phyloP scores from a whole-genome alignment of 441 rosid species.

The Erysimum cheiri region DNA sequence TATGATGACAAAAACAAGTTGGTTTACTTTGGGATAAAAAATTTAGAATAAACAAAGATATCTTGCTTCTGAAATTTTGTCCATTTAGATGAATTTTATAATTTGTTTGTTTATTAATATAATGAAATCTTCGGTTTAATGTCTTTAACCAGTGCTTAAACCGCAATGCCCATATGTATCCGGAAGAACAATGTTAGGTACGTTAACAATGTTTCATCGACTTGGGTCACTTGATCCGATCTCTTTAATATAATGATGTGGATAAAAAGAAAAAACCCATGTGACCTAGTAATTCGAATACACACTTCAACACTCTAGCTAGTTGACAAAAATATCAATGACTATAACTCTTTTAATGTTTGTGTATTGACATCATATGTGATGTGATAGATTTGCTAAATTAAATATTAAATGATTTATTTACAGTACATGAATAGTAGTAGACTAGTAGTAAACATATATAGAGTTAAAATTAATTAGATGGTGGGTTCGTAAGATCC shows the following conservation, averaged over 20 bases:
- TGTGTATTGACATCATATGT: constrained; percentile 10
- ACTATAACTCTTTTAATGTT: neutral
- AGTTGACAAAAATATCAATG: neutral
- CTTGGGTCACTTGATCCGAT: too few species aligned
- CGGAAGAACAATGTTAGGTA: too few species aligned
- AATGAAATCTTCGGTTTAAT: neutral
- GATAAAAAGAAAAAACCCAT: too few species aligned
- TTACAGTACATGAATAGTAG: neutral
- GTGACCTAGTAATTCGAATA: neutral
- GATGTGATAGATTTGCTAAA: neutral
- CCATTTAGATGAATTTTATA: neutral
- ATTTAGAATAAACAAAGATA: constrained; percentile 3
- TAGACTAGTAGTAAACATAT: too few species aligned
- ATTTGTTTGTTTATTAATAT: too few species aligned
- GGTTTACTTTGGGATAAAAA: neutral
- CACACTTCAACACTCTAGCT: neutral
- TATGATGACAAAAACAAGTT: constrained; percentile 1
- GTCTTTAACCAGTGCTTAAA: neutral
- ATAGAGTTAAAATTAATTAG: constrained; percentile 5
- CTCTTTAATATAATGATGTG: too few species aligned
- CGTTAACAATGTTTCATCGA: too few species aligned
- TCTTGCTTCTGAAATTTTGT: neutral
- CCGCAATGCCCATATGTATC: too few species aligned
- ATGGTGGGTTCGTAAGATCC: constrained; percentile 41
- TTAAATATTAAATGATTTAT: neutral